Percentiles rank a stretch among this genome's conserved stretches.
phyloP scores from a whole-genome alignment of 1,139 yeast species.

The Geotrichum carabidarum region DNA sequence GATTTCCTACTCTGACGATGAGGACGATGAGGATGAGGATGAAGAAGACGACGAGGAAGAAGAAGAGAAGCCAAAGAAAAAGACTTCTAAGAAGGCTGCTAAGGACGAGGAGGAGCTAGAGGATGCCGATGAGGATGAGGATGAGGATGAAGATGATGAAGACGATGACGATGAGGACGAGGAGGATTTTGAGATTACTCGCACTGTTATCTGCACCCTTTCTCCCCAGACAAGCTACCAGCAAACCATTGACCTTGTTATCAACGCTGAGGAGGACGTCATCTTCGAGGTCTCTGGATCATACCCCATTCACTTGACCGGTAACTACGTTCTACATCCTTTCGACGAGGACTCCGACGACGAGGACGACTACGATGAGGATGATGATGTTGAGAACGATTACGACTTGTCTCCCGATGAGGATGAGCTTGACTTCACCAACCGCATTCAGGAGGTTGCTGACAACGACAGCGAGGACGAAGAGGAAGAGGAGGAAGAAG shows the following conservation, averaged over 20 bases:
- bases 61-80: slow-evolving; percentile 31
- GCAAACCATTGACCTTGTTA: slow-evolving; percentile 84
- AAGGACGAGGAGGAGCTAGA: slow-evolving; percentile 33
- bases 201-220: slow-evolving; percentile 80
- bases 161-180: slow-evolving; percentile 50
- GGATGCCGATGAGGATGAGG: slow-evolving; percentile 25
- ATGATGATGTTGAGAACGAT: slow-evolving; percentile 42
- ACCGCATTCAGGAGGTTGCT: slow-evolving; percentile 26
- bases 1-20: slow-evolving; percentile 28
- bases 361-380: slow-evolving; percentile 47
- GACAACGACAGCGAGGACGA: slow-evolving; percentile 47
- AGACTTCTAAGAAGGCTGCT: slow-evolving; percentile 27
- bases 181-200: slow-evolving; percentile 65
- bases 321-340: slow-evolving; percentile 95
- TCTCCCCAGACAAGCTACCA: slow-evolving; percentile 77
- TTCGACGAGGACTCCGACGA: slow-evolving; percentile 63
- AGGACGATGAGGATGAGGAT: slow-evolving; percentile 26
- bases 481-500: slow-evolving; percentile 49
- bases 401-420: slow-evolving; percentile 90
- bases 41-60: slow-evolving; percentile 43
- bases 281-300: slow-evolving; percentile 94
- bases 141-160: slow-evolving; percentile 38
- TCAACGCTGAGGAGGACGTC: slow-evolving; percentile 90
- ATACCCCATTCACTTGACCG: slow-evolving; percentile 83
- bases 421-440: slow-evolving; percentile 57